Conservation (phyloP, 78 protist genomes). For the Monosiga brevicollis region DNA sequence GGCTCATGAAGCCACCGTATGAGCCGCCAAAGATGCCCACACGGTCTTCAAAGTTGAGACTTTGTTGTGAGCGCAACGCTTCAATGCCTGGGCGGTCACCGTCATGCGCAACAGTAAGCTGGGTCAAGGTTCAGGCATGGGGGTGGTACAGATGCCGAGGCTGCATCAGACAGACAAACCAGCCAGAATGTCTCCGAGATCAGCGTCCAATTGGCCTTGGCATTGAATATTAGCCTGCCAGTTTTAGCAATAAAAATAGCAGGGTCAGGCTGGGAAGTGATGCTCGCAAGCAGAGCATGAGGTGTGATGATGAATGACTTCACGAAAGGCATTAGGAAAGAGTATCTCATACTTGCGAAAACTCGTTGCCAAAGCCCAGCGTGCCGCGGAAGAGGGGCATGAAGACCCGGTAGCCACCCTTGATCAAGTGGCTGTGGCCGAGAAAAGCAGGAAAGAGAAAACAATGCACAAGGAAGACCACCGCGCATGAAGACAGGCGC, state of each 20-base stretch:
- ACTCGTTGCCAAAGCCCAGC: background rate
- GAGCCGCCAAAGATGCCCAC: conserved; percentile 9
- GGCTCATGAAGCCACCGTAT: conserved; percentile 13
- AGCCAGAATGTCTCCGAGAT: conserved; percentile 15
- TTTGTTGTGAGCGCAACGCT: background rate
- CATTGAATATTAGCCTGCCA: background rate
- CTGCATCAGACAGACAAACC: no score
- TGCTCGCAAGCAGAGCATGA: background rate
- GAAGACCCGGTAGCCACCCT: conserved; percentile 9
- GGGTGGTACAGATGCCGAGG: no score
- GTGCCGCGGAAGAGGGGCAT: conserved; percentile 16
- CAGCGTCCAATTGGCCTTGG: conserved; percentile 4
- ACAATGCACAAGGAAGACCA: no score
- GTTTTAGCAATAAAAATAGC: no score
- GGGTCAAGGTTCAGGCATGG: no score
- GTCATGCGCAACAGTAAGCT: no score
- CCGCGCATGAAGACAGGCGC: no score
- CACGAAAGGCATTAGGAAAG: no score
- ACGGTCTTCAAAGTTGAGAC: background rate
- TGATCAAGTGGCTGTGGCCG: conserved; percentile 1
- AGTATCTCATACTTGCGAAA: background rate
- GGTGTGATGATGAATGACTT: background rate
- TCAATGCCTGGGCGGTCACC: background rate
- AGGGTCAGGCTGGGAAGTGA: no score
- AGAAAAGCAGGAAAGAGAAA: no score